These are phyloP conservation scores for Millerago galiae DNA, from an alignment of 805 yeast genomes.

Conservation along the genomic window DNA sequence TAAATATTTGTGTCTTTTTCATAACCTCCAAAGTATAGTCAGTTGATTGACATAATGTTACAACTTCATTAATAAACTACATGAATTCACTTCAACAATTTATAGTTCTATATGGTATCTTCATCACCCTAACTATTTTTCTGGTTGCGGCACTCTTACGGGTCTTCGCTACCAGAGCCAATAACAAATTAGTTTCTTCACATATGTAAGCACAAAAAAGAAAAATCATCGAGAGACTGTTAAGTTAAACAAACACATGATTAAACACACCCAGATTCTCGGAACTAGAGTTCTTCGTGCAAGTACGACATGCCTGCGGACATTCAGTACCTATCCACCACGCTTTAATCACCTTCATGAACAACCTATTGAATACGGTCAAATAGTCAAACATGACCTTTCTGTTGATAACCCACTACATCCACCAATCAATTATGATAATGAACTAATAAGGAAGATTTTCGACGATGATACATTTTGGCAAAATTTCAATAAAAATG, in stretches of 20 bases:
- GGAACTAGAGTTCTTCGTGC: background rate
- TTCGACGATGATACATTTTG: constrained; percentile 61
- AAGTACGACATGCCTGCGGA: background rate
- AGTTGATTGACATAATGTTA: no score
- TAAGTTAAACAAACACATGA: background rate
- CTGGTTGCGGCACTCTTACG: no score
- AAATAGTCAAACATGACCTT: background rate
- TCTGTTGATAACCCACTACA: background rate
- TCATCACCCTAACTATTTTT: no score
- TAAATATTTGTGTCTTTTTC: no score
- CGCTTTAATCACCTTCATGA: constrained; percentile 1
- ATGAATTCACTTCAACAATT: no score
- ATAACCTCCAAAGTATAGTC: no score
- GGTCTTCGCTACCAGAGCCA: no score
- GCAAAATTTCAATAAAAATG: constrained; percentile 38
- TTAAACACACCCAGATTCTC: background rate
- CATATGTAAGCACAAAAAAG: background rate
- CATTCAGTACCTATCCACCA: background rate
- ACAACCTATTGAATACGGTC: background rate
- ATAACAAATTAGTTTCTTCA: background rate
- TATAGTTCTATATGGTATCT: no score
- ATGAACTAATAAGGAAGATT: constrained; percentile 34
- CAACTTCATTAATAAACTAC: no score
- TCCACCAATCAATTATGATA: constrained; percentile 14
- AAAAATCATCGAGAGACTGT: no score